Evolutionary conservation across 768 basidiomycete species (phyloP), one percentile per base, ranked within the genome.

Genomic region (Crassisporium funariophilum): DNA sequence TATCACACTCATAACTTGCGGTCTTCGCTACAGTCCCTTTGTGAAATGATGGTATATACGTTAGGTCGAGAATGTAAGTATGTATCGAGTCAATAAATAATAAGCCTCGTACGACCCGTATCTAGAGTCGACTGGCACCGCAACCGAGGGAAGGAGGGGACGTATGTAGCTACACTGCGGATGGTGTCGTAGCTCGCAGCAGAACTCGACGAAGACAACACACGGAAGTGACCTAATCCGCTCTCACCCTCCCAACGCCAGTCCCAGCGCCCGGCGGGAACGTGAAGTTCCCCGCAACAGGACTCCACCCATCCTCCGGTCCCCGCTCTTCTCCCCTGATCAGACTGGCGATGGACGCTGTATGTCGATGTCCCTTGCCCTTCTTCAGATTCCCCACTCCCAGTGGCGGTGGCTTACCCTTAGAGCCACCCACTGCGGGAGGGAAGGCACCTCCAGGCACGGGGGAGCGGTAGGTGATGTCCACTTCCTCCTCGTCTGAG

Each of bases 291-390:
- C 71, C 74, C 9, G 61, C 75, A 45, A 88, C 83, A 5, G 86
- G 84, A 64, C 87, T 89, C 89, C 88, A 91, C 2, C 86, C 88
- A 54, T 89, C 90, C 58, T 84, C 86, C n/a, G 80, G 81, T 21
- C 74, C 69, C 39, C 87, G 67, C 56, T 91, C 87, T 29, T 89
- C 86, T 4, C 84, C 79, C 7, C 88, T 74, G 44, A 91, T 89
- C 49, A 91, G 66, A 60, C 87, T 90, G 10, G 84, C 88, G 52
- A 92, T 92, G 53, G 86, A 89, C 16, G 90, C 90, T 1, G 89
- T 91, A 60, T 91, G 90, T 25, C 79, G 70, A 64, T 91, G 90
- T 22, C 72, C 76, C 53, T 74, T 74, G 42, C 62, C 35, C 53
- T 63, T 48, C 49, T 61, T 57, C 55, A 44, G 47, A 58, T 46